Evolutionary conservation across 2,329 filamentous ascomycete species (phyloP).

Genomic region (Pseudogymnoascus sp.): DNA sequence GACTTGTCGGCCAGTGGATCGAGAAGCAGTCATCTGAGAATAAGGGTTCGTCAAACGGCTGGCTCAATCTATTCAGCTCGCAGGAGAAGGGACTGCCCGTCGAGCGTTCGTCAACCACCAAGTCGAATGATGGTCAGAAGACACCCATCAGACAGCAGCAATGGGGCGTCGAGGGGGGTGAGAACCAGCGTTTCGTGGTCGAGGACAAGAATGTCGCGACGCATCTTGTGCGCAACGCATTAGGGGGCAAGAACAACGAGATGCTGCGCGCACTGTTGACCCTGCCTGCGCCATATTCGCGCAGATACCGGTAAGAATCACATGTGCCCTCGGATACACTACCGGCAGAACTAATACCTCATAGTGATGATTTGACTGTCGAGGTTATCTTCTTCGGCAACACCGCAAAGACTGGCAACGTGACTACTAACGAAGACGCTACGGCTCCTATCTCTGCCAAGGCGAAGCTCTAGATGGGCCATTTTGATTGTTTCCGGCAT

Average conservation of each 20-base stretch:
- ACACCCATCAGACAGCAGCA: constrained; percentile 83
- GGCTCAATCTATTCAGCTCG: constrained; percentile 56
- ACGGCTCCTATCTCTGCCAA: constrained; percentile 42
- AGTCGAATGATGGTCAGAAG: constrained; percentile 60
- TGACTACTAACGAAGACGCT: constrained; percentile 79
- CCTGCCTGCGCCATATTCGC: constrained; percentile 80
- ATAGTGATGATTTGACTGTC: constrained; percentile 86
- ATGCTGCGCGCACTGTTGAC: constrained; percentile 90
- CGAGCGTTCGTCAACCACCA: constrained; percentile 49
- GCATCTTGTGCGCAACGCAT: constrained; percentile 87
- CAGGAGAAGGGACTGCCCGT: constrained; percentile 60
- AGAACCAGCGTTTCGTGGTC: constrained; percentile 78
- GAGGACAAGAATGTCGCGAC: constrained; percentile 95
- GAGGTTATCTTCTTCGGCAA: constrained; percentile 98
- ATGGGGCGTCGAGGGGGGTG: constrained; percentile 71
- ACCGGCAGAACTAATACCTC: constrained; percentile 13
- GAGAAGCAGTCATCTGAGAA: constrained; percentile 54
- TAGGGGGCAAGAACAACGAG: constrained; percentile 87
- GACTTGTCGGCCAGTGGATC: constrained; percentile 93
- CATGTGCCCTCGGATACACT: background rate
- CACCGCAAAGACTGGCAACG: constrained; percentile 64
- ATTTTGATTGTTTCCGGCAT: background rate
- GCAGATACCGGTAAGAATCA: constrained; percentile 69
- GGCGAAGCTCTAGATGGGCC: constrained; percentile 20
- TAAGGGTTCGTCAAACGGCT: constrained; percentile 43